Percentiles rank a stretch among this genome's conserved stretches.
phyloP scores from a whole-genome alignment of 2,329 filamentous ascomycete species.

The Xylaria digitata region DNA sequence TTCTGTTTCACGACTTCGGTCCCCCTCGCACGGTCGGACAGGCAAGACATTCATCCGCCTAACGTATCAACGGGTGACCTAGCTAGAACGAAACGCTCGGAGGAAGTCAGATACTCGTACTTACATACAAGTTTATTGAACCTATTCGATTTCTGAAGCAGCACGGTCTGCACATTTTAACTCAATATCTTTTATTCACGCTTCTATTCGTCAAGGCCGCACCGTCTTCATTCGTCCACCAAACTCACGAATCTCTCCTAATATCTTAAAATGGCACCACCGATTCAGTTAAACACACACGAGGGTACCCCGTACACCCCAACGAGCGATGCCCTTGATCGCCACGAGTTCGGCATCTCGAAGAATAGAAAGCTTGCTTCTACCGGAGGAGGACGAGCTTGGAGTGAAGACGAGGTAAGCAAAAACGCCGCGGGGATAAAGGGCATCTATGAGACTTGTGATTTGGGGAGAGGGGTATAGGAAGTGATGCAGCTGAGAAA shows the following conservation, averaged over 20 bases:
- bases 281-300: constrained; percentile 59
- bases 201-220: constrained; percentile 53
- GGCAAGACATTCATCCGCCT: constrained; percentile 30
- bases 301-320: constrained; percentile 59
- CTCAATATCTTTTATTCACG: constrained; percentile 39
- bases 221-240: constrained; percentile 42
- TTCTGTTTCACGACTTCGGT: constrained; percentile 43
- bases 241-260: not conserved
- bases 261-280: constrained; percentile 61
- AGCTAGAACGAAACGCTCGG: constrained; percentile 36
- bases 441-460: constrained; percentile 1
- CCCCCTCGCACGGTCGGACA: constrained; percentile 34
- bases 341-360: constrained; percentile 68
- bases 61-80: constrained; percentile 37
- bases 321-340: constrained; percentile 65
- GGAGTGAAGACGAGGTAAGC: constrained; percentile 86
- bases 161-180: constrained; percentile 55
- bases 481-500: not conserved
- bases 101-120: constrained; percentile 36
- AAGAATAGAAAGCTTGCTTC: constrained; percentile 76
- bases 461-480: constrained; percentile 6
- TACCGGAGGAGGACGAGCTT: constrained; percentile 80
- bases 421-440: constrained; percentile 1
- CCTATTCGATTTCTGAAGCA: constrained; percentile 58
- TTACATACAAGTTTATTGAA: constrained; percentile 30